Conservation (phyloP, 2,329 filamentous ascomycete genomes). For the Cytospora piceae region DNA sequence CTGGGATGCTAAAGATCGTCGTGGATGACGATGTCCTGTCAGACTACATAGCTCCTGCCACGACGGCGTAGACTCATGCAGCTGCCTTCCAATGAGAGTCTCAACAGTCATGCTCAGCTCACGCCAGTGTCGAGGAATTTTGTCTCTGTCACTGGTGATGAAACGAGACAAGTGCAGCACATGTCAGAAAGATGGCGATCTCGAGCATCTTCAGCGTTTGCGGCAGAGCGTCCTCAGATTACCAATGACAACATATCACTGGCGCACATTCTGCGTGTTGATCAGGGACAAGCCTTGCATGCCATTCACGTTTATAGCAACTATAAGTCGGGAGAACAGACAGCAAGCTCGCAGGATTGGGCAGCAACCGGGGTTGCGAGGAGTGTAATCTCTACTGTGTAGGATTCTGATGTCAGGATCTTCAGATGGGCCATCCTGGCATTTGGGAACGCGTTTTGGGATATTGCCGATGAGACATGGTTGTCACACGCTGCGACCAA, state of each 20-base stretch:
- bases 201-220: neutral
- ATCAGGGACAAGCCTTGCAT: constrained; percentile 11
- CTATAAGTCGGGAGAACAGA: neutral
- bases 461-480: constrained; percentile 6
- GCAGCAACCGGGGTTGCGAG: constrained; percentile 5
- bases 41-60: neutral
- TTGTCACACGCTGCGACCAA: constrained; percentile 20
- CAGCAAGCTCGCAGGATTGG: neutral
- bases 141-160: neutral
- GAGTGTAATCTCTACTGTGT: constrained; percentile 17
- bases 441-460: constrained; percentile 10
- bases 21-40: neutral
- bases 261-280: neutral
- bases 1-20: neutral
- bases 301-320: constrained; percentile 14
- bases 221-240: neutral
- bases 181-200: constrained; percentile 1
- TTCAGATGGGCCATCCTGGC: constrained; percentile 9
- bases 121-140: neutral
- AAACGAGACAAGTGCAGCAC: neutral
- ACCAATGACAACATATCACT: neutral
- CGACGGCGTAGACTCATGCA: neutral
- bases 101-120: neutral
- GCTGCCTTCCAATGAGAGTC: neutral
- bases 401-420: neutral